Percentiles rank a stretch among this genome's conserved stretches.
Conservation (phyloP, 1,139 yeast genomes). For the Groenewaldozyma auringiensis region DNA sequence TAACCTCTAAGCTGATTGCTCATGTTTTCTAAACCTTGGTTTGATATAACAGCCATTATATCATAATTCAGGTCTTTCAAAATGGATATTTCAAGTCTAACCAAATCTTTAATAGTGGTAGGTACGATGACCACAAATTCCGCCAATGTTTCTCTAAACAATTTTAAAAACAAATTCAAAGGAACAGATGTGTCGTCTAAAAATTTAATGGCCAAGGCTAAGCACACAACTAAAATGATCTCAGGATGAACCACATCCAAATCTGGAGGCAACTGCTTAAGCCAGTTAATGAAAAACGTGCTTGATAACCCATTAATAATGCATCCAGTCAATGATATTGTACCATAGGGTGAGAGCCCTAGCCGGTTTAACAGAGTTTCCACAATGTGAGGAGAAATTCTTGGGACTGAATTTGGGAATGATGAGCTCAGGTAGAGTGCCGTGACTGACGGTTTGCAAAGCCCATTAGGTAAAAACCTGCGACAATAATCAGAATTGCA, state of each 20-base stretch:
- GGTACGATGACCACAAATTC: constrained; percentile 4
- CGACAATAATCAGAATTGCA: not conserved
- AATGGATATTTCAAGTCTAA: constrained; percentile 12
- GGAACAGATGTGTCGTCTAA: constrained; percentile 11
- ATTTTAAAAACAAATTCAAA: constrained; percentile 5
- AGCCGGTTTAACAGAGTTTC: constrained; percentile 10
- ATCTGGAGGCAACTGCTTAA: constrained; percentile 12
- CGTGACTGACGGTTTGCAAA: constrained; percentile 3
- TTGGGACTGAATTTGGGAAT: constrained; percentile 14
- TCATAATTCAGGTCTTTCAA: constrained; percentile 14
- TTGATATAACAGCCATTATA: constrained; percentile 10
- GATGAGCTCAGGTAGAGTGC: constrained; percentile 11
- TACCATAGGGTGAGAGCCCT: constrained; percentile 8
- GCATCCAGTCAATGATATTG: constrained; percentile 13
- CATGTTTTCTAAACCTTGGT: constrained; percentile 12
- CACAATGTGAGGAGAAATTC: constrained; percentile 11
- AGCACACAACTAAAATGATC: constrained; percentile 12
- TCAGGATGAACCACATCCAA: constrained; percentile 14
- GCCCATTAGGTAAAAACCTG: not conserved
- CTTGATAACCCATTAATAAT: constrained; percentile 15
- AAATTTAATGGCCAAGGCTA: constrained; percentile 14
- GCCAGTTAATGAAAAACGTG: constrained; percentile 15
- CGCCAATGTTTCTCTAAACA: constrained; percentile 8
- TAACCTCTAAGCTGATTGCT: constrained; percentile 12
- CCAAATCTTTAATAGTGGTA: constrained; percentile 9